Conservation (phyloP, 2,329 filamentous ascomycete species). For the Colletotrichum truncatum region DNA sequence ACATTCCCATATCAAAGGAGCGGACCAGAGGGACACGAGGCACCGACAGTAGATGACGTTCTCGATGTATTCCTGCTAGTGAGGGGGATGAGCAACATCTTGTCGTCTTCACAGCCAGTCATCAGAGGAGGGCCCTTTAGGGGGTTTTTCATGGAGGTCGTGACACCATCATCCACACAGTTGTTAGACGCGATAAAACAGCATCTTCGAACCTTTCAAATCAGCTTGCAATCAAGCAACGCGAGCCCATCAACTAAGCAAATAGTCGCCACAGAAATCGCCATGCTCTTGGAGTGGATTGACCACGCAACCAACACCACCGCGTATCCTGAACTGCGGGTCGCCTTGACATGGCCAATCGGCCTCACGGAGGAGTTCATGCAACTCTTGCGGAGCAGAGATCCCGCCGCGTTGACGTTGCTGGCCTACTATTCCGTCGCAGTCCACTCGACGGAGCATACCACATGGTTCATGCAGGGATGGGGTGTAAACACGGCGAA, state of each 20-base stretch:
- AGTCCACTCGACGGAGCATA: constrained; percentile 30
- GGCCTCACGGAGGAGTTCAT: constrained; percentile 34
- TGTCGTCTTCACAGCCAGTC: constrained; percentile 35
- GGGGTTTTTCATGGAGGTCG: constrained; percentile 31
- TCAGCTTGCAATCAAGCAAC: background rate
- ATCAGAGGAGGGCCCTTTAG: constrained; percentile 34
- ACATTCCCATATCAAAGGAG: constrained; percentile 33
- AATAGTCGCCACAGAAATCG: constrained; percentile 3
- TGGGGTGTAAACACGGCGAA: constrained; percentile 24
- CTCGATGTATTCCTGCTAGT: constrained; percentile 42
- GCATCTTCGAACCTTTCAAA: background rate
- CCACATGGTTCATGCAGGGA: constrained; percentile 32
- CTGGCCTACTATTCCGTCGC: constrained; percentile 37
- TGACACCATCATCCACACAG: constrained; percentile 14
- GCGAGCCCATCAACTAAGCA: background rate
- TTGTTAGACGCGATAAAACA: constrained; percentile 4
- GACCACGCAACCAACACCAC: constrained; percentile 19
- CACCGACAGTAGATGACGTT: constrained; percentile 40
- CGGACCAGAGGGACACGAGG: constrained; percentile 6
- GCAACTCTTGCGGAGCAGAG: constrained; percentile 30
- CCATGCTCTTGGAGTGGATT: constrained; percentile 15
- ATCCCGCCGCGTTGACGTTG: constrained; percentile 32
- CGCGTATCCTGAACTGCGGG: constrained; percentile 33
- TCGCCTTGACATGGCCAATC: constrained; percentile 35
- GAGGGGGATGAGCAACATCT: constrained; percentile 41